Conservation (phyloP, 2,329 filamentous ascomycete species). For the Xylariales sp. region DNA sequence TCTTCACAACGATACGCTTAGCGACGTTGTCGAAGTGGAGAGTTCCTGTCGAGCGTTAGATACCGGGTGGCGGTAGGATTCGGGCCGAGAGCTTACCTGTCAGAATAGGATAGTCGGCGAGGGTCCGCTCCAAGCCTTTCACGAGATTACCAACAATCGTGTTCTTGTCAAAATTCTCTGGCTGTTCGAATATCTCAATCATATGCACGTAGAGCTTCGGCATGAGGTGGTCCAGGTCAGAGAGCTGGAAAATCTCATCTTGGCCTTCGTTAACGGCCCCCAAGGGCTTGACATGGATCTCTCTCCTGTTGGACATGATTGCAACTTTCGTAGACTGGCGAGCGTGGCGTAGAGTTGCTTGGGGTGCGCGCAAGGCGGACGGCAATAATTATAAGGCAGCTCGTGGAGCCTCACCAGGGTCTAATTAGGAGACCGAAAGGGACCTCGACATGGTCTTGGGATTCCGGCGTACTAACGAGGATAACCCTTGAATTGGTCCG, state of each 20-base stretch:
- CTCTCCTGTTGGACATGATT: background rate
- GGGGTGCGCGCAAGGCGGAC: too few species aligned
- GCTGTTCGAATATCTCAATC: slow-evolving; percentile 3
- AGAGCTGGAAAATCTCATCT: slow-evolving; percentile 1
- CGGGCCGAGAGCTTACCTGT: too few species aligned
- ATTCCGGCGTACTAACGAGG: too few species aligned
- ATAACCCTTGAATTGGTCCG: too few species aligned
- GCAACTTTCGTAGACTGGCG: too few species aligned
- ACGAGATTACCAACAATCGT: background rate
- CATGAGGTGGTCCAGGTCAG: slow-evolving; percentile 5
- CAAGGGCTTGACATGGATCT: background rate
- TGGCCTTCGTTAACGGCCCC: background rate
- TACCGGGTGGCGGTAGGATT: too few species aligned
- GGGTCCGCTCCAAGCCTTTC: background rate
- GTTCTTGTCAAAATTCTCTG: background rate
- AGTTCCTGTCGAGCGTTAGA: slow-evolving; percentile 2
- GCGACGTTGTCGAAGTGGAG: slow-evolving; percentile 2
- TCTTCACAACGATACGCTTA: slow-evolving; percentile 1
- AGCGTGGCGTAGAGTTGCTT: too few species aligned
- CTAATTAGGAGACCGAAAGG: too few species aligned
- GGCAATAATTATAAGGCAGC: too few species aligned
- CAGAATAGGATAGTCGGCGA: slow-evolving; percentile 2
- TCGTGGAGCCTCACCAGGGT: too few species aligned
- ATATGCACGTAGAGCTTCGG: slow-evolving; percentile 6
- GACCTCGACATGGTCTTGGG: too few species aligned